A percentile compares a stretch with the other conserved stretches of the same genome.
These are phyloP conservation scores for Apophysomyces trapeziformis DNA, from an alignment of 371 early-diverging fungal genomes.

Conservation along the genomic window DNA sequence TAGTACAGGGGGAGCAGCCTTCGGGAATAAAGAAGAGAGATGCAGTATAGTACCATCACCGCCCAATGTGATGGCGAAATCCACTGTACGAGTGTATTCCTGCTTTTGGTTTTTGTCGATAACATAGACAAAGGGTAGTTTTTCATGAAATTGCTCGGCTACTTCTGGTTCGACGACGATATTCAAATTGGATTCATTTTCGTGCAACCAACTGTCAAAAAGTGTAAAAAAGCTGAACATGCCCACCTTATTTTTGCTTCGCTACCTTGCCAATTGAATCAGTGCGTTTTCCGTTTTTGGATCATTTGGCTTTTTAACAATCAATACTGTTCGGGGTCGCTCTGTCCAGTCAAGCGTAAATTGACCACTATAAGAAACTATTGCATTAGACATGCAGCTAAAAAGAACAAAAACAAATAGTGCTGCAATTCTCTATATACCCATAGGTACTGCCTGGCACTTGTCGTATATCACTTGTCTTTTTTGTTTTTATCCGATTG, in stretches of 20 bases:
- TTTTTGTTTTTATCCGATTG: constrained; percentile 29
- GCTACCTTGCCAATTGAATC: constrained; percentile 64
- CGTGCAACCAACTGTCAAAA: constrained; percentile 67
- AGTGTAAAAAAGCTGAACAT: neutral
- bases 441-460: constrained; percentile 66
- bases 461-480: constrained; percentile 53
- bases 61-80: constrained; percentile 92
- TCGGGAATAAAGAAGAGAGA: constrained; percentile 82
- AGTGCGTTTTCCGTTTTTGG: constrained; percentile 68
- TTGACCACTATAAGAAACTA: constrained; percentile 43
- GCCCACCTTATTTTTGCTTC: neutral
- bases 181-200: constrained; percentile 60
- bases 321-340: constrained; percentile 72
- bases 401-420: neutral
- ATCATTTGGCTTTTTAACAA: constrained; percentile 82
- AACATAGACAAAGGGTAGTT: constrained; percentile 63
- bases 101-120: constrained; percentile 45
- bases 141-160: constrained; percentile 55
- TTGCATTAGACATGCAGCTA: neutral
- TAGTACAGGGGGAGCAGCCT: constrained; percentile 85
- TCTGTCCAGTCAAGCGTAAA: constrained; percentile 67
- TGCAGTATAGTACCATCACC: constrained; percentile 97
- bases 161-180: constrained; percentile 73
- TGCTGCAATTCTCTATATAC: constrained; percentile 27
- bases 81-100: constrained; percentile 67